These are phyloP conservation scores for Mycena indigotica DNA, from an alignment of 768 basidiomycete species.

Conservation along the genomic window DNA sequence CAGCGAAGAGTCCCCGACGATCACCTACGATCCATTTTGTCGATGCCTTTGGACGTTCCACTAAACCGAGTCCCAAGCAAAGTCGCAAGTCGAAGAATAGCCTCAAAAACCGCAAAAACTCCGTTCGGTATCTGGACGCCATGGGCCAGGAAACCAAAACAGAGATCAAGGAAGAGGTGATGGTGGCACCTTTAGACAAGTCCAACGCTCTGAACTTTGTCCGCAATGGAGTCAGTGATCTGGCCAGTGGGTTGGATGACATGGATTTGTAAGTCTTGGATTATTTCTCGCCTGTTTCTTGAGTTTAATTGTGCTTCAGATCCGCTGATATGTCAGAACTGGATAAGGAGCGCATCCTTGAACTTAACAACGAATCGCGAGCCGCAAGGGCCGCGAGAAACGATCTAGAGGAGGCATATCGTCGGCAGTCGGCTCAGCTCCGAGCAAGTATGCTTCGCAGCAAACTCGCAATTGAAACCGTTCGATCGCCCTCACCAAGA, in stretches of 20 bases:
- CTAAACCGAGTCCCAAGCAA: slow-evolving; percentile 24
- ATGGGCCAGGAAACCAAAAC: slow-evolving; percentile 62
- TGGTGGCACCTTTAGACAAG: slow-evolving; percentile 42
- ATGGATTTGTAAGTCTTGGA: slow-evolving; percentile 60
- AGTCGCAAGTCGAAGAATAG: slow-evolving; percentile 12
- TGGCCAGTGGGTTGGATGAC: slow-evolving; percentile 58
- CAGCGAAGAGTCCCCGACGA: slow-evolving; percentile 23
- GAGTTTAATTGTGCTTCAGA: slow-evolving; percentile 30
- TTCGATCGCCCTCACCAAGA: slow-evolving; percentile 5
- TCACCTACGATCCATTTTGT: slow-evolving; percentile 58
- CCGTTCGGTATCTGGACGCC: slow-evolving; percentile 69
- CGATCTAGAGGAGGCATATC: slow-evolving; percentile 38
- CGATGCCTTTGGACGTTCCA: slow-evolving; percentile 68
- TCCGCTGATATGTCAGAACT: slow-evolving; percentile 37
- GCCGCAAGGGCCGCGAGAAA: slow-evolving; percentile 53
- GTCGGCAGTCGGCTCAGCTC: slow-evolving; percentile 42
- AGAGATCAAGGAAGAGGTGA: too few relatives aligned
- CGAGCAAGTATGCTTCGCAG: slow-evolving; percentile 37
- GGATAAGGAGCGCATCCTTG: slow-evolving; percentile 48
- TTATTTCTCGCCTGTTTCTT: slow-evolving; percentile 5
- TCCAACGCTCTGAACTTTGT: slow-evolving; percentile 60
- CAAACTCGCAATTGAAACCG: slow-evolving; percentile 28
- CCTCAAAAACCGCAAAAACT: slow-evolving; percentile 30
- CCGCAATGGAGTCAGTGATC: slow-evolving; percentile 56
- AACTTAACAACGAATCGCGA: slow-evolving; percentile 56